A percentile compares a stretch with the other conserved stretches of the same genome.
phyloP scores from a whole-genome alignment of 495 filamentous ascomycete genomes.

The Aspergillus asperescens region DNA sequence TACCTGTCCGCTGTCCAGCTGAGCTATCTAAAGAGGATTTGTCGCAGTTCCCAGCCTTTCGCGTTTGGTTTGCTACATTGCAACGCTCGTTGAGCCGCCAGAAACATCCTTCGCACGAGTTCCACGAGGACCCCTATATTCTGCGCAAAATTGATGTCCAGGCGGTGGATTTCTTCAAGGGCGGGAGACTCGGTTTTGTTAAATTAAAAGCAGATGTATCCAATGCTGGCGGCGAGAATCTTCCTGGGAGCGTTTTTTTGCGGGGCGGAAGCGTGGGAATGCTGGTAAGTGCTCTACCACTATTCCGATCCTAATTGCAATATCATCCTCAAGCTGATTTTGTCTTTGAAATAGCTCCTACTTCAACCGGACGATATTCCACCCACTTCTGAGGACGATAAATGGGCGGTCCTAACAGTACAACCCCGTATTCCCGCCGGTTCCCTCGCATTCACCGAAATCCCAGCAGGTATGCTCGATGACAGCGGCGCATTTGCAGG shows the following conservation, averaged over 20 bases:
- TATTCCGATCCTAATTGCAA: not conserved
- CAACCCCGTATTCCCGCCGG: conserved; percentile 80
- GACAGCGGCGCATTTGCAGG: conserved; percentile 69
- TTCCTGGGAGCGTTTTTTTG: conserved; percentile 76
- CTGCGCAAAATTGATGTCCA: conserved; percentile 69
- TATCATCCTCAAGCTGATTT: not conserved
- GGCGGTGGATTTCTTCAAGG: conserved; percentile 66
- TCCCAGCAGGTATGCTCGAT: conserved; percentile 90
- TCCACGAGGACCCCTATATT: conserved; percentile 63
- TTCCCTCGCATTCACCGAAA: conserved; percentile 66
- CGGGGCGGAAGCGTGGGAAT: conserved; percentile 79
- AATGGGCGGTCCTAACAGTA: conserved; percentile 70
- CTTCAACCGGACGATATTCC: conserved; percentile 65
- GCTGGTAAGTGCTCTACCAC: conserved; percentile 47
- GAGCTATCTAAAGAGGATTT: conserved; percentile 59
- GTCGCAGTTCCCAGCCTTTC: conserved; percentile 67
- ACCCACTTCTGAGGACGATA: conserved; percentile 37
- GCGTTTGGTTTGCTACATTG: conserved; percentile 65
- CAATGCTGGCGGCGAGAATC: conserved; percentile 56
- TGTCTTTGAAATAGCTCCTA: conserved; percentile 42
- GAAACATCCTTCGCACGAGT: conserved; percentile 55
- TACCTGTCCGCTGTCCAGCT: conserved; percentile 52
- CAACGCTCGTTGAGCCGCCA: conserved; percentile 61
- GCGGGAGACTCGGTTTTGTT: conserved; percentile 64
- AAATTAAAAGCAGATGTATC: conserved; percentile 65